Evolutionary conservation across 2,329 filamentous ascomycete species (phyloP).

Genomic region (Fusarium sp.): DNA sequence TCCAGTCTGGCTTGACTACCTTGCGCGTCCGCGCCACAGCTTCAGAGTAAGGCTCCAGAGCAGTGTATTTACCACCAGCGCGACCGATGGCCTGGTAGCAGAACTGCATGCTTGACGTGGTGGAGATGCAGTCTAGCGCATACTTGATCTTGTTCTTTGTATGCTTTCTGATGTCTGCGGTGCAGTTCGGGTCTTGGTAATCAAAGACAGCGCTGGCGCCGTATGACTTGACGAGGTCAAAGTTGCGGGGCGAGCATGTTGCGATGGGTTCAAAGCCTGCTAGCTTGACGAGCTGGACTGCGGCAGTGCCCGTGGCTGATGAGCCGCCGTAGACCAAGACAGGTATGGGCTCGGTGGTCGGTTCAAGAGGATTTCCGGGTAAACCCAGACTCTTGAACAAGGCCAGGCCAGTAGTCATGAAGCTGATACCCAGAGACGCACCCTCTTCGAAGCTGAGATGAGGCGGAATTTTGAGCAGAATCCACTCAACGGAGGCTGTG

Average conservation of each 20-base stretch:
- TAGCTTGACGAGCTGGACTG: slow-evolving; percentile 5
- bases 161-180: accelerated
- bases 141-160: neutral
- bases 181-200: neutral
- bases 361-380: neutral
- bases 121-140: neutral
- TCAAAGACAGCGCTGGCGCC: slow-evolving; percentile 15
- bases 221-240: slow-evolving; percentile 9
- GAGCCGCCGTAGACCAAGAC: slow-evolving; percentile 15
- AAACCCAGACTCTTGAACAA: slow-evolving; percentile 54
- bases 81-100: neutral
- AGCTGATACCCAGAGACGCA: slow-evolving; percentile 52
- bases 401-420: slow-evolving; percentile 54
- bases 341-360: neutral
- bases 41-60: neutral
- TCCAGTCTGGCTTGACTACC: neutral
- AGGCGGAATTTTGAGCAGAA: slow-evolving; percentile 54
- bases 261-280: neutral
- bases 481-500: slow-evolving; percentile 47
- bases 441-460: slow-evolving; percentile 52
- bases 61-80: neutral
- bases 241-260: slow-evolving; percentile 6
- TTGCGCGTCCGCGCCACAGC: neutral
- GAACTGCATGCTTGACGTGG: neutral
- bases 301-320: neutral